Conservation (phyloP, 2,329 filamentous ascomycete genomes). For the Hymenoscyphus repandus region DNA sequence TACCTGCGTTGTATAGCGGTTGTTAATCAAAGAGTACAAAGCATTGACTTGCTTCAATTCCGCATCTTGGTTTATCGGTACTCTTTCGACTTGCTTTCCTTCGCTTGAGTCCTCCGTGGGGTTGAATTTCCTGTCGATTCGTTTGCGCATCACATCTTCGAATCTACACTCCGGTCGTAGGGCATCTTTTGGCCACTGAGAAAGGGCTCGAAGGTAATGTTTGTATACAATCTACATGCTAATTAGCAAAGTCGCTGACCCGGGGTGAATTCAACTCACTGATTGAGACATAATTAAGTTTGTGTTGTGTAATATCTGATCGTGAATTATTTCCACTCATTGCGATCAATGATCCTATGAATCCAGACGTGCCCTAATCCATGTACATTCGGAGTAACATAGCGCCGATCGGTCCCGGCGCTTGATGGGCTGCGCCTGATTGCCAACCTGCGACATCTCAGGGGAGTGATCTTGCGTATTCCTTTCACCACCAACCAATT, state of each 20-base stretch:
- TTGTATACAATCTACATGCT: slow-evolving; percentile 37
- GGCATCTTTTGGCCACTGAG: slow-evolving; percentile 58
- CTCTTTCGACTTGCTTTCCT: neutral
- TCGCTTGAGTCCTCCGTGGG: neutral
- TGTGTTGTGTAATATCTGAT: neutral
- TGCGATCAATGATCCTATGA: neutral
- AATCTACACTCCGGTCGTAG: slow-evolving; percentile 60
- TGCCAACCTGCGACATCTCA: neutral
- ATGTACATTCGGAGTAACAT: neutral
- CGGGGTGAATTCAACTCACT: slow-evolving; percentile 15
- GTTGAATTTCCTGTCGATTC: slow-evolving; percentile 35
- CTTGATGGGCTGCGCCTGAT: neutral
- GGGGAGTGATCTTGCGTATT: neutral
- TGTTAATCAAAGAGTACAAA: slow-evolving; percentile 52
- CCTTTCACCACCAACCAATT: slow-evolving; percentile 5
- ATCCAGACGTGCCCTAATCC: neutral
- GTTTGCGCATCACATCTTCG: slow-evolving; percentile 47
- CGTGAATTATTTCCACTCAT: neutral
- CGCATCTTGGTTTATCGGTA: slow-evolving; percentile 36
- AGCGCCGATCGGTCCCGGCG: neutral
- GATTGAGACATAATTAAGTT: slow-evolving; percentile 29
- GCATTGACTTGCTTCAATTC: slow-evolving; percentile 55
- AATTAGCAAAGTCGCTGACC: neutral
- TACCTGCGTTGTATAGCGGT: slow-evolving; percentile 55
- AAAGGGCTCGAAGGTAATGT: slow-evolving; percentile 46